A percentile compares a stretch with the other conserved stretches of the same genome.
Conservation (phyloP, 148 eudicot species). For the Camellia granthamiana region DNA sequence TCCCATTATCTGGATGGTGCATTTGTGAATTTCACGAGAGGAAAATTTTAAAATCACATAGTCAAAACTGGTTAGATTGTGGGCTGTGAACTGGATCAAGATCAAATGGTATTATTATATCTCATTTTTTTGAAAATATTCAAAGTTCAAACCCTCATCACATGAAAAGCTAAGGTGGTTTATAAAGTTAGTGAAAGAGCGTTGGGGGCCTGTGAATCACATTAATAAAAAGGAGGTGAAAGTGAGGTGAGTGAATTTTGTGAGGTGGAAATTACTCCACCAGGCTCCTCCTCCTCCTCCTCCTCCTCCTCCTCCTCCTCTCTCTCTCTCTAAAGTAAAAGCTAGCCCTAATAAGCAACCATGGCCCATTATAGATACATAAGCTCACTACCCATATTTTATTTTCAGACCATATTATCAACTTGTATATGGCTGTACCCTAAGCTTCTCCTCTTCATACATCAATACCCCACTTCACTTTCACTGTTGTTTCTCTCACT, state of each 20-base stretch:
- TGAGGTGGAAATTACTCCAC: slow-evolving; percentile 47
- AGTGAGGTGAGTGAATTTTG: slow-evolving; percentile 30
- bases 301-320: slow-evolving; percentile 23
- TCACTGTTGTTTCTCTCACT: neutral
- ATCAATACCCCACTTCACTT: neutral
- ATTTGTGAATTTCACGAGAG: too few relatives aligned
- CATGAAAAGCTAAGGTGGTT: slow-evolving; percentile 53
- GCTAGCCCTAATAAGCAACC: slow-evolving; percentile 12
- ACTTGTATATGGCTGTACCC: neutral
- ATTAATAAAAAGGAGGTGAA: slow-evolving; percentile 46
- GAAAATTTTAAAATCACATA: too few relatives aligned
- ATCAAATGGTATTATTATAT: neutral
- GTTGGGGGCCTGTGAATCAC: slow-evolving; percentile 50
- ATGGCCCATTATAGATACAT: slow-evolving; percentile 22
- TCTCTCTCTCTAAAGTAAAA: slow-evolving; percentile 26
- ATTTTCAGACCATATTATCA: slow-evolving; percentile 11
- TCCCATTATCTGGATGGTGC: too few relatives aligned
- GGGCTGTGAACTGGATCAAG: too few relatives aligned
- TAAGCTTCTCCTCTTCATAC: slow-evolving; percentile 2
- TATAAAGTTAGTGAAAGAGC: slow-evolving; percentile 43
- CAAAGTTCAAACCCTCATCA: slow-evolving; percentile 28
- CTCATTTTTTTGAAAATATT: slow-evolving; percentile 8
- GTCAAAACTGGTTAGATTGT: too few relatives aligned
- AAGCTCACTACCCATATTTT: neutral
- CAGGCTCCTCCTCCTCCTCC: slow-evolving; percentile 31